phyloP scores from a whole-genome alignment of 805 yeast genomes.

The Schizosaccharomyces octosporus region DNA sequence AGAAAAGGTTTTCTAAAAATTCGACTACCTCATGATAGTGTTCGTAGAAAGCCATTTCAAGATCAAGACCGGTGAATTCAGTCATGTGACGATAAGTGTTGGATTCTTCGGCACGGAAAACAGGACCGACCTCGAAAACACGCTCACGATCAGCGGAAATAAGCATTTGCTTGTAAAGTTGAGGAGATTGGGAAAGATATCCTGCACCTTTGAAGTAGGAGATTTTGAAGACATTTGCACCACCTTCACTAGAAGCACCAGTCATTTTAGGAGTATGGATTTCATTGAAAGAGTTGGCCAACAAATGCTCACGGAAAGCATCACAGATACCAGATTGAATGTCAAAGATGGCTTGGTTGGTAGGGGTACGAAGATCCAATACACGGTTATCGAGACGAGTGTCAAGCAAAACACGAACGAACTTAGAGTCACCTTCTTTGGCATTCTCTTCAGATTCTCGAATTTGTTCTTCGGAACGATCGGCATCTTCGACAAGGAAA shows the following conservation, averaged over 20 bases:
- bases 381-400: conserved; percentile 88
- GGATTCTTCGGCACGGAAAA: conserved; percentile 96
- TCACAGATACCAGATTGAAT: conserved; percentile 74
- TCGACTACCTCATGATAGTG: conserved; percentile 81
- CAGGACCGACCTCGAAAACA: conserved; percentile 92
- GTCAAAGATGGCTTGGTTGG: conserved; percentile 92
- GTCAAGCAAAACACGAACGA: conserved; percentile 87
- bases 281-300: conserved; percentile 48
- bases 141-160: conserved; percentile 94
- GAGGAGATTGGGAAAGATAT: conserved; percentile 92
- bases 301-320: conserved; percentile 71
- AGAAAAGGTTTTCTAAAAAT: conserved; percentile 43
- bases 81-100: conserved; percentile 99
- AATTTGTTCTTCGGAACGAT: conserved; percentile 70
- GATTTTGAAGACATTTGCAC: conserved; percentile 86
- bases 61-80: conserved; percentile 87
- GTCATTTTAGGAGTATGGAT: conserved; percentile 88
- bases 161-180: conserved; percentile 88
- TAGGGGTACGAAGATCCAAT: conserved; percentile 84
- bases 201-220: conserved; percentile 82
- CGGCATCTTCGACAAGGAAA: conserved; percentile 83
- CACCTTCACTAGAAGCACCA: conserved; percentile 94
- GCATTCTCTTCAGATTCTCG: conserved; percentile 18
- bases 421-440: conserved; percentile 47
- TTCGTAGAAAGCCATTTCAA: conserved; percentile 95